Conservation (phyloP, 2,329 filamentous ascomycete genomes). For the Domatiomyces catenatus region DNA sequence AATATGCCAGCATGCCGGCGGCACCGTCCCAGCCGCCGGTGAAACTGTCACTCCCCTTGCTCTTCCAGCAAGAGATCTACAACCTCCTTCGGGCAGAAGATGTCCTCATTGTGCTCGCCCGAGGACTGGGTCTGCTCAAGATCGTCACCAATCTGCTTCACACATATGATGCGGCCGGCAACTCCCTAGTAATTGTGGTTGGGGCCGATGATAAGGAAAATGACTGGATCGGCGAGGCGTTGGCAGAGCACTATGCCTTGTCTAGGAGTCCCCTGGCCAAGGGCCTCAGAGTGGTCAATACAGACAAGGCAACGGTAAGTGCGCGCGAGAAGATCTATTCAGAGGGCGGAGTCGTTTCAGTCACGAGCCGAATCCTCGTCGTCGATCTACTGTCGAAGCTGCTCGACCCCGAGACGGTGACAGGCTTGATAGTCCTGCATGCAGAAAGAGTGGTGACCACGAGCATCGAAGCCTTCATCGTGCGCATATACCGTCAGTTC, state of each 20-base stretch:
- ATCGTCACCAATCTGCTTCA: constrained; percentile 92
- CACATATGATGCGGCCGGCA: constrained; percentile 88
- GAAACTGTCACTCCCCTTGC: constrained; percentile 48
- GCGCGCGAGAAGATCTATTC: constrained; percentile 84
- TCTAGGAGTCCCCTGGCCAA: constrained; percentile 68
- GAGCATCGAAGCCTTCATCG: constrained; percentile 83
- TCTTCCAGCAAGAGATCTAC: constrained; percentile 93
- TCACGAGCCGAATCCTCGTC: constrained; percentile 88
- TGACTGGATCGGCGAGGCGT: constrained; percentile 87
- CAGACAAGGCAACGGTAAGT: constrained; percentile 75
- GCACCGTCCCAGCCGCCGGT: constrained; percentile 35
- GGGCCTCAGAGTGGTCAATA: constrained; percentile 83
- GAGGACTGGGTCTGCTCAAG: constrained; percentile 79
- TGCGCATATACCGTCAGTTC: constrained; percentile 83
- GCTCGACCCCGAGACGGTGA: constrained; percentile 68
- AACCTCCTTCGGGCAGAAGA: constrained; percentile 78
- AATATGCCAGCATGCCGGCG: constrained; percentile 25
- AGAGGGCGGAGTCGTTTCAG: constrained; percentile 79
- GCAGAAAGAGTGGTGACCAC: constrained; percentile 73
- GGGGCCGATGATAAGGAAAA: constrained; percentile 88
- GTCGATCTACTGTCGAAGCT: constrained; percentile 78
- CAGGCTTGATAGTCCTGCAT: constrained; percentile 74
- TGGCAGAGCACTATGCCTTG: constrained; percentile 88
- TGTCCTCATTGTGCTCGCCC: constrained; percentile 81
- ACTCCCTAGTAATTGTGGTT: constrained; percentile 77